Evolutionary conservation across 2,329 filamentous ascomycete genomes (phyloP).

Genomic region (Colletotrichum sansevieriae): DNA sequence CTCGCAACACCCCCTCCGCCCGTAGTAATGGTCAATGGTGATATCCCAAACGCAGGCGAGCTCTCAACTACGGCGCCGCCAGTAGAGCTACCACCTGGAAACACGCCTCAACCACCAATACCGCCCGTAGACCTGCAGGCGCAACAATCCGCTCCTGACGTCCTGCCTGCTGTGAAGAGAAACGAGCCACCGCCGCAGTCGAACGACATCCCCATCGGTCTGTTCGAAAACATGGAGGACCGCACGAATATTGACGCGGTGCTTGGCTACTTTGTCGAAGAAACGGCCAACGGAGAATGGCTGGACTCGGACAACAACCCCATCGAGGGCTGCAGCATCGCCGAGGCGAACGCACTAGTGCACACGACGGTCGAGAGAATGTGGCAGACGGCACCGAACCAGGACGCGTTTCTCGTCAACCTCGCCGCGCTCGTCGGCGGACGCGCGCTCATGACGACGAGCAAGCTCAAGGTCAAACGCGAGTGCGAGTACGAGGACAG

Average conservation of each 20-base stretch:
- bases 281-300: slow-evolving; percentile 65
- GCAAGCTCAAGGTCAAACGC: slow-evolving; percentile 57
- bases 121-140: slow-evolving; percentile 9
- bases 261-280: slow-evolving; percentile 66
- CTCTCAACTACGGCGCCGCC: not conserved
- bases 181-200: not conserved
- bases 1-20: slow-evolving; percentile 71
- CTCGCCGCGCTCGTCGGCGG: slow-evolving; percentile 69
- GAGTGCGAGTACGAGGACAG: slow-evolving; percentile 57
- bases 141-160: slow-evolving; percentile 10
- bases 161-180: not conserved
- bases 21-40: slow-evolving; percentile 65
- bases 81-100: not conserved
- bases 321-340: slow-evolving; percentile 59
- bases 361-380: slow-evolving; percentile 67
- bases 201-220: slow-evolving; percentile 39
- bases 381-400: slow-evolving; percentile 62
- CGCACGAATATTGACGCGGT: slow-evolving; percentile 70
- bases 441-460: slow-evolving; percentile 60
- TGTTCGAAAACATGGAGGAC: slow-evolving; percentile 54
- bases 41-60: slow-evolving; percentile 36
- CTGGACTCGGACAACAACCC: slow-evolving; percentile 60
- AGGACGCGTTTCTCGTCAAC: slow-evolving; percentile 71
- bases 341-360: slow-evolving; percentile 68
- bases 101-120: not conserved